A percentile compares a stretch with the other conserved stretches of the same genome.
Conservation (phyloP, 139 green algal species). For the Tetradesmus lagerheimii region DNA sequence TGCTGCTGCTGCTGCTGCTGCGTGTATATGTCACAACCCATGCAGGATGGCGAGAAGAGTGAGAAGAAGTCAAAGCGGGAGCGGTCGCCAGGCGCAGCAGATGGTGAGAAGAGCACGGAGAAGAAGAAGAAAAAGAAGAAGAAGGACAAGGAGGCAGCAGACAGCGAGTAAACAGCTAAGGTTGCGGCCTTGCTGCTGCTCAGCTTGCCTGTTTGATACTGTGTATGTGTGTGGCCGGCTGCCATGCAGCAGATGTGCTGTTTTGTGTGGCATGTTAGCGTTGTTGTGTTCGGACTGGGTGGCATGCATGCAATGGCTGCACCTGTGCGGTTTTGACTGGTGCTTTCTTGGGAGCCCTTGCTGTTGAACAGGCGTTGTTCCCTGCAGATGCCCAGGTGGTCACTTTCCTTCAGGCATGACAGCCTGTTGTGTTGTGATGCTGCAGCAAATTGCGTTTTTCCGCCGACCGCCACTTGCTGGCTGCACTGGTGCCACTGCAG, state of each 20-base stretch:
- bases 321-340: no score
- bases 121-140: conserved; percentile 55
- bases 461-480: no score
- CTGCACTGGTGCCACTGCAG: no score
- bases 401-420: no score
- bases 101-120: conserved; percentile 42
- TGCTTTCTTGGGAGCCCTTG: no score
- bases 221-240: background rate
- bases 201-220: background rate
- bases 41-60: conserved; percentile 51
- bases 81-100: conserved; percentile 5
- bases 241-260: background rate
- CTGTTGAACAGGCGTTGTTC: no score
- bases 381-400: no score
- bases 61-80: conserved; percentile 44
- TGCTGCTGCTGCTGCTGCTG: background rate
- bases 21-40: background rate
- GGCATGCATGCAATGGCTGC: background rate
- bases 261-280: background rate
- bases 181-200: background rate
- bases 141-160: conserved; percentile 36
- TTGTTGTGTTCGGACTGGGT: no score
- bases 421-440: no score
- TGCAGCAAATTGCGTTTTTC: no score
- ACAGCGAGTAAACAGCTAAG: conserved; percentile 34